Base-by-base conservation (phyloP, 2,329 filamentous ascomycete genomes). In the Fusarium floridanum region DNA sequence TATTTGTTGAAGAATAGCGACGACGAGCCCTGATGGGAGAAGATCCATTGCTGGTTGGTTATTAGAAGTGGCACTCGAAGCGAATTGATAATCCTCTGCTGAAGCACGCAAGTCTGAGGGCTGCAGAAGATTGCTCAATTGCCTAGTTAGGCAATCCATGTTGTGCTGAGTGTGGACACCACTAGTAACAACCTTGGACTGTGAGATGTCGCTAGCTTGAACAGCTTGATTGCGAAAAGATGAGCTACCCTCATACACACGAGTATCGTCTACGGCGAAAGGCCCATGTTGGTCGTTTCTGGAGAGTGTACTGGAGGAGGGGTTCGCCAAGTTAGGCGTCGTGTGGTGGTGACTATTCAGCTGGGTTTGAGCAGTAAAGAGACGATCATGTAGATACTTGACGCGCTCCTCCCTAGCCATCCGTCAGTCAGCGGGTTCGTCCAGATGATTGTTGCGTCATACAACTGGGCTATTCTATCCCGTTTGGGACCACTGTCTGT, bases 381-480 rank as follows among this genome's bases (percentile, higher is more conserved):
- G 60, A 24, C 60, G 60, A 50, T 62, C 60, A 20, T 36, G 36
- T 5, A 62, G 60, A 24, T 62, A 36, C 24, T 62, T 62, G 41
- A 62, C 60, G 14, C 41, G 39, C 60, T 62, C 60, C 39, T 62
- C 60, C 17, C 60, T 62, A n/a, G 5, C 16, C 11, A 22, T 20
- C 4, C 11, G 14, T 62, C 36, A 62, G 60, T 20, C 45, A 50
- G 9, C n/a, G 12, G 27, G 29, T 24, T 24, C 36, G 6, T 59
- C 16, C n/a, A 59, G 7, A 5, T 59, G 12, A 17, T n/a, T 17
- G 5, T 14, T 34, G 14, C 22, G 14, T 24, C 60, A 20, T 62
- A 62, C 60, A 62, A 2, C 41, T 62, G 60, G 14, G 60, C 41
- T 48, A 62, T 62, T 62, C 60, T 62, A 24, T 62, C 60, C 14